Evolutionary conservation across 2,329 filamentous ascomycete species (phyloP).

Genomic region (Plenodomus tracheiphilus): DNA sequence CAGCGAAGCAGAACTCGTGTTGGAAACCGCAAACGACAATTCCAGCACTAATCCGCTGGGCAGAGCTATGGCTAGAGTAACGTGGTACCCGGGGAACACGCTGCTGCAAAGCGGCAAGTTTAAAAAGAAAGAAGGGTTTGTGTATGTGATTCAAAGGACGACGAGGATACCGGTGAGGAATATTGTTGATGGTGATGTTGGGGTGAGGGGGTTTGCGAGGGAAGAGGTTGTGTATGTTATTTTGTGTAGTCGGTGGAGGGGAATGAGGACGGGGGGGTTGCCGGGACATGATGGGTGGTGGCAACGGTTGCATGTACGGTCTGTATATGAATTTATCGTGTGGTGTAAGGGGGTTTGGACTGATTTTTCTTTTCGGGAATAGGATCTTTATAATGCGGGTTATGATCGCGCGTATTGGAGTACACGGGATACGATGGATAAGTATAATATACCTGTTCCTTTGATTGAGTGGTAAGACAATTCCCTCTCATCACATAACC

Average conservation of each 20-base stretch:
- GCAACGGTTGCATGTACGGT: constrained; percentile 11
- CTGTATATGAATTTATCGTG: neutral
- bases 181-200: neutral
- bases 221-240: constrained; percentile 14
- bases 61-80: constrained; percentile 16
- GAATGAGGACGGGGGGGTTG: neutral
- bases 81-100: constrained; percentile 14
- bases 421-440: constrained; percentile 5
- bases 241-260: constrained; percentile 9
- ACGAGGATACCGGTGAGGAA: constrained; percentile 4
- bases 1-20: neutral
- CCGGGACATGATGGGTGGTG: constrained; percentile 15
- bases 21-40: constrained; percentile 6
- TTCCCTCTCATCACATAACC: neutral
- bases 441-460: constrained; percentile 1
- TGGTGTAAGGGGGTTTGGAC: too few species aligned
- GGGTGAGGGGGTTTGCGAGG: neutral
- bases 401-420: constrained; percentile 11
- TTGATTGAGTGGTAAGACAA: constrained; percentile 3
- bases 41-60: constrained; percentile 13
- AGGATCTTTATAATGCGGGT: constrained; percentile 11
- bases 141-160: constrained; percentile 10
- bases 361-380: too few species aligned
- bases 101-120: constrained; percentile 17
- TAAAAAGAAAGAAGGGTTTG: constrained; percentile 1